A percentile compares a stretch with the other conserved stretches of the same genome.
Conservation (phyloP, 2,329 filamentous ascomycete species). For the Colletotrichum tropicale region DNA sequence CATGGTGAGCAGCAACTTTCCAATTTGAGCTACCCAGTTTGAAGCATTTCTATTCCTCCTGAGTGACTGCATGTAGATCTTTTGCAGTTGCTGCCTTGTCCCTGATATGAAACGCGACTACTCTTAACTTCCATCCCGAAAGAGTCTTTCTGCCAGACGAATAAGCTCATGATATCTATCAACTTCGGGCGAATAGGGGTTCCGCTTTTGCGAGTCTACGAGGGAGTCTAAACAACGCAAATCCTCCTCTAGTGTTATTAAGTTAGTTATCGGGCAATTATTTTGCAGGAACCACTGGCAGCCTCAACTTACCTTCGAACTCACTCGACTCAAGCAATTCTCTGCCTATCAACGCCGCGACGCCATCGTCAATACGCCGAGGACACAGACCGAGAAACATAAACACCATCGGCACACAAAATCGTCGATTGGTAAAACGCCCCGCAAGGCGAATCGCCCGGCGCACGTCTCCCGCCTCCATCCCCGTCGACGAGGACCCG, state of each 20-base stretch:
- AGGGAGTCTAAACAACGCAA: neutral
- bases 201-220: neutral
- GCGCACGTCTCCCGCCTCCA: neutral
- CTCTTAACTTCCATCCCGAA: neutral
- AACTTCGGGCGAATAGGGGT: neutral
- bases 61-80: too few species aligned
- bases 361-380: neutral
- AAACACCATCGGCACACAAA: neutral
- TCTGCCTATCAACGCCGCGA: neutral
- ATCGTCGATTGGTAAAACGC: accelerated
- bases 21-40: too few species aligned
- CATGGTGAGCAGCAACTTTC: neutral
- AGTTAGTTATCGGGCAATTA: neutral
- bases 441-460: neutral
- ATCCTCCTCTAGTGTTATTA: accelerated
- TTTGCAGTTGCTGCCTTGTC: neutral
- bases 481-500: neutral
- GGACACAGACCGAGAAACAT: neutral
- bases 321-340: neutral
- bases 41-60: too few species aligned
- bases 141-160: neutral
- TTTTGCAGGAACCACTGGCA: neutral
- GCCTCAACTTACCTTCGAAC: neutral
- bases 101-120: neutral
- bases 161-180: neutral